Conservation (phyloP, 352 stramenopile species). For the Proteromonas lacertae region DNA sequence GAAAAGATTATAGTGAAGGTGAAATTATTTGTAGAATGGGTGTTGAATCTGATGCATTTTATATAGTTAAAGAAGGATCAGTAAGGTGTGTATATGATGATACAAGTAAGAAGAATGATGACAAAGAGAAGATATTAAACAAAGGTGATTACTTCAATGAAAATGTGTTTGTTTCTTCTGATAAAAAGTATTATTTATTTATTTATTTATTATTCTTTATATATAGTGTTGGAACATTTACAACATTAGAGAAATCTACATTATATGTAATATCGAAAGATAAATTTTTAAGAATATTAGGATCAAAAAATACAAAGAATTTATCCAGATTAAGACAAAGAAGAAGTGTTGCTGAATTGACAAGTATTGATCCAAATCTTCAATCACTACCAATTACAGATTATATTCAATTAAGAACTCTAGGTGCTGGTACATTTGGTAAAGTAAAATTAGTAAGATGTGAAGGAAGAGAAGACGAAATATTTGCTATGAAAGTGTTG, state of each 20-base stretch:
- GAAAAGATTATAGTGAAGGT: constrained; percentile 11
- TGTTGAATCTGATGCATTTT: constrained; percentile 22
- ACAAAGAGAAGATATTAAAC: constrained; percentile 43
- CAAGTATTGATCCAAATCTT: no score
- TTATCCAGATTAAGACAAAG: no score
- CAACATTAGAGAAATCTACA: constrained; percentile 45
- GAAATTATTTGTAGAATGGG: constrained; percentile 27
- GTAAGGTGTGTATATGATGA: constrained; percentile 15
- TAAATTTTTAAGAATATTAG: no score
- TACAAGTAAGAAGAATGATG: constrained; percentile 14
- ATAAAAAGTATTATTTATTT: constrained; percentile 37
- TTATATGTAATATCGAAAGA: no score
- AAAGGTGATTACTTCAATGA: constrained; percentile 59
- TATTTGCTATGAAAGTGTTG: constrained; percentile 79
- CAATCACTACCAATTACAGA: no score
- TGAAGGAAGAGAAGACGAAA: constrained; percentile 14
- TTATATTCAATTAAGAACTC: constrained; percentile 18
- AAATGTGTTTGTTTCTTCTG: constrained; percentile 34
- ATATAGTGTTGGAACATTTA: constrained; percentile 42
- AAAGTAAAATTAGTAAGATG: constrained; percentile 64
- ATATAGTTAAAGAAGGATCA: constrained; percentile 17
- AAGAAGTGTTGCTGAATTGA: no score
- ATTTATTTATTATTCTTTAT: constrained; percentile 33
- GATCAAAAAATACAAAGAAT: no score
- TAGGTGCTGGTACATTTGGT: constrained; percentile 85